Conservation (phyloP, 176 grass and related monocot species). For the Typha latifolia region DNA sequence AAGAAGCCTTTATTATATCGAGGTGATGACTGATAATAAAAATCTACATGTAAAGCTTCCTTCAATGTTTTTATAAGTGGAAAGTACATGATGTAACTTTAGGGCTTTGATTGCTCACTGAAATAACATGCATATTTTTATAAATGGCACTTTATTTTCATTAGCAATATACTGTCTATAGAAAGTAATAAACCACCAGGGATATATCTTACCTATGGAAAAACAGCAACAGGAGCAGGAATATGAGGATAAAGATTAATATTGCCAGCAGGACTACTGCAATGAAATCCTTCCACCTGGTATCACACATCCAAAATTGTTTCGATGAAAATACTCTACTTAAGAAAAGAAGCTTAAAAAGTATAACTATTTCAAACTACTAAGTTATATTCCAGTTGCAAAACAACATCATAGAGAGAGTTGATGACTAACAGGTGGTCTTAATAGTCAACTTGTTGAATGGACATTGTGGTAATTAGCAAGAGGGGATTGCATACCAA, state of each 20-base stretch:
- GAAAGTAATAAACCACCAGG: conserved; percentile 4
- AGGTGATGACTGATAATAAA: too few relatives aligned
- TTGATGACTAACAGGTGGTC: too few relatives aligned
- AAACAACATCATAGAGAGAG: too few relatives aligned
- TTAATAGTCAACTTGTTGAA: background rate
- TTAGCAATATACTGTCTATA: too few relatives aligned
- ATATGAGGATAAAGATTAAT: conserved; percentile 78
- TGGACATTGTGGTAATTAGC: conserved; percentile 2
- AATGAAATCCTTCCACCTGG: conserved; percentile 95
- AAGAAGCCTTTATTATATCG: too few relatives aligned
- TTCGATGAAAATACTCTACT: conserved; percentile 10
- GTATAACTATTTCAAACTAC: conserved; percentile 10
- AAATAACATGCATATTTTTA: too few relatives aligned
- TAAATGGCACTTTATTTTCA: too few relatives aligned
- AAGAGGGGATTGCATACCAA: conserved; percentile 41
- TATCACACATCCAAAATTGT: conserved; percentile 13
- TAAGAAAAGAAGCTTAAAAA: conserved; percentile 1
- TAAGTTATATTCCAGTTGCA: too few relatives aligned
- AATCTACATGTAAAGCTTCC: too few relatives aligned
- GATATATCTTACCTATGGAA: conserved; percentile 71
- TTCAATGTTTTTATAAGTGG: too few relatives aligned
- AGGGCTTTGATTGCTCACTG: too few relatives aligned
- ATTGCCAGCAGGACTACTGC: conserved; percentile 49
- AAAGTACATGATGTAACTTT: too few relatives aligned
- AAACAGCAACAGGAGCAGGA: conserved; percentile 48